Evolutionary conservation across 129 eudicot genomes (phyloP).

Genomic region (Glebionis coronaria): DNA sequence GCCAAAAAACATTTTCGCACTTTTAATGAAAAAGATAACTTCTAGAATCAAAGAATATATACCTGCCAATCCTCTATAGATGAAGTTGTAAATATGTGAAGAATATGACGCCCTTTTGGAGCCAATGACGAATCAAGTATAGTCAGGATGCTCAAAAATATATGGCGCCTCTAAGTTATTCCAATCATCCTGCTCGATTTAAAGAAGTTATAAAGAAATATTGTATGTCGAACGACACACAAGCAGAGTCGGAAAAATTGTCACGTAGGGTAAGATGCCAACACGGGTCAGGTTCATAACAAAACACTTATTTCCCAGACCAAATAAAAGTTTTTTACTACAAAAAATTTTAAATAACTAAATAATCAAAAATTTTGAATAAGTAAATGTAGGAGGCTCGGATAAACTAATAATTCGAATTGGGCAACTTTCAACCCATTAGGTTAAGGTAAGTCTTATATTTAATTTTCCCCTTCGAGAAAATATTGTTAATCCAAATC

Average conservation of each 20-base stretch:
- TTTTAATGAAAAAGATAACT: no score
- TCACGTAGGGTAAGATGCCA: background rate
- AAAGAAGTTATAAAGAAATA: background rate
- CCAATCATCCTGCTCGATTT: conserved; percentile 66
- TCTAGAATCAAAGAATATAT: background rate
- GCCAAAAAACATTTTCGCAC: background rate
- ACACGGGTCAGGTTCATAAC: background rate
- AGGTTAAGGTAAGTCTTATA: background rate
- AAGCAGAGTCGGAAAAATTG: background rate
- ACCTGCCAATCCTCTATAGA: conserved; percentile 99
- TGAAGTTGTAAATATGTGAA: conserved; percentile 93
- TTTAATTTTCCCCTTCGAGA: background rate
- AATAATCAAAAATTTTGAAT: background rate
- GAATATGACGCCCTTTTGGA: conserved; percentile 91
- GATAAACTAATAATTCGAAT: background rate
- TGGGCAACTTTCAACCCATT: background rate
- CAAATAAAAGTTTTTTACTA: no score
- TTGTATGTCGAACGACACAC: background rate
- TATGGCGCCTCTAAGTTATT: conserved; percentile 73
- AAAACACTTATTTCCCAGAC: background rate
- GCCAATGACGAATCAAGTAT: conserved; percentile 90
- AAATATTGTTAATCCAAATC: background rate
- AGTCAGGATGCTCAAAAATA: conserved; percentile 97
- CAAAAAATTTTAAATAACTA: no score
- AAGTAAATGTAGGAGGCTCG: background rate